Percentiles rank a stretch among this genome's conserved stretches.
Evolutionary conservation across 106 monocot genomes (phyloP).

Genomic region (Platanthera guangdongensis): DNA sequence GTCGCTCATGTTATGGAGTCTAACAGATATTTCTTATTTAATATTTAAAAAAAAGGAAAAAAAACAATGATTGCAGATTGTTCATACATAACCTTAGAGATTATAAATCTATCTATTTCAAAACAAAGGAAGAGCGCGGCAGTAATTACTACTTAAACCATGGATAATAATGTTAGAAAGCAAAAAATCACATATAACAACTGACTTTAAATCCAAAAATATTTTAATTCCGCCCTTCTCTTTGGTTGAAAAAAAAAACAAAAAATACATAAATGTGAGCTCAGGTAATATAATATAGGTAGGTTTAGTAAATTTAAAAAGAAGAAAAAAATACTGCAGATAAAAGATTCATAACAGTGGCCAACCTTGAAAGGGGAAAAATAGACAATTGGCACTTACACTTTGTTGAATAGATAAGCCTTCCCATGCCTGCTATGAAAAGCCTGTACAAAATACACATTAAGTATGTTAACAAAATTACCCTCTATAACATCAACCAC

Average conservation of each 20-base stretch:
- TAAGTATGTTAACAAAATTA: background rate
- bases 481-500: background rate
- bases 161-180: background rate
- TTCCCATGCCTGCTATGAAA: slow-evolving; percentile 74
- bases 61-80: background rate
- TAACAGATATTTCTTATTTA: background rate
- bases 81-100: background rate
- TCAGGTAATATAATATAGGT: background rate
- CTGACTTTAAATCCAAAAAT: background rate
- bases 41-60: background rate
- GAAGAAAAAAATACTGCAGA: background rate
- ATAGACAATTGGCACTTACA: slow-evolving; percentile 28
- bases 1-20: background rate
- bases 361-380: background rate
- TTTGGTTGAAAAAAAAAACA: background rate
- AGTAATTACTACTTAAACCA: background rate
- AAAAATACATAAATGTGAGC: background rate
- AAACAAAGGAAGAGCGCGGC: background rate
- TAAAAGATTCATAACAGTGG: background rate
- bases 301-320: background rate
- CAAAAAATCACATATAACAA: background rate
- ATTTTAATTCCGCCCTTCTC: background rate
- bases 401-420: slow-evolving; percentile 66
- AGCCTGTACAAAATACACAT: slow-evolving; percentile 26
- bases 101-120: background rate